Base-by-base conservation (phyloP, 345 rosid genomes). In the Triadica sebifera region DNA sequence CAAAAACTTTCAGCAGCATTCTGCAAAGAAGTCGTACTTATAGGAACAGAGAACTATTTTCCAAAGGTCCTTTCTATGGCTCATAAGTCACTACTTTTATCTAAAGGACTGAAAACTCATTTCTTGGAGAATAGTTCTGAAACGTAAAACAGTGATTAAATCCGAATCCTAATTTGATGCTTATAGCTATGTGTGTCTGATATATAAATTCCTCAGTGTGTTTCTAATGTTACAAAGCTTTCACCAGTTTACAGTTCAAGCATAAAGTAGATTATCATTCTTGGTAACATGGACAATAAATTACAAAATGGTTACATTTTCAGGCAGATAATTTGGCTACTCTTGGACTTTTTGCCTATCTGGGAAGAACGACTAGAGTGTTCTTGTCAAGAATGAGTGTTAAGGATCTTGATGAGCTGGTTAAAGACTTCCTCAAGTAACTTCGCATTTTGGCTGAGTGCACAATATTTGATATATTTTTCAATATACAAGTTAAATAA, bases 331-430 rank as follows among this genome's bases (percentile, higher is more conserved):
- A 80, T 68, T 76, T 88, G 84, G 92, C 90, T 64, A 83, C 86
- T 63, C 81, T 90, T 60, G 94, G 92, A 60, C 84, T 90, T 79
- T 90, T 90, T 84, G 88, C 92, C 29, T 84, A 86, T 76, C 77
- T 90, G 60, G 92, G 90, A 71, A 85, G 86, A 79, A 84, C 70
- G 81, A 88, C 92, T 41, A 74, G 89, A 75, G 51, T 82, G 60
- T 81, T 75, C 77, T 71, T 90, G 78, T 79, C 83, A n/a, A 75
- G 67, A 55, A 66, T 76, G 83, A 84, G 86, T 47, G 85, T 90
- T 69, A 81, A 82, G n/a, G 92, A 88, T 80, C 80, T 85, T 64
- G 92, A 88, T 77, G 92, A 86, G 80, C 78, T 65, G 72, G 77
- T 90, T 38, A 82, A 79, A 81, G 92, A 88, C 76, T 84, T 90